Base-by-base conservation (phyloP, 2,329 filamentous ascomycete genomes). In the Dryadomyces quercus-mongolicae region DNA sequence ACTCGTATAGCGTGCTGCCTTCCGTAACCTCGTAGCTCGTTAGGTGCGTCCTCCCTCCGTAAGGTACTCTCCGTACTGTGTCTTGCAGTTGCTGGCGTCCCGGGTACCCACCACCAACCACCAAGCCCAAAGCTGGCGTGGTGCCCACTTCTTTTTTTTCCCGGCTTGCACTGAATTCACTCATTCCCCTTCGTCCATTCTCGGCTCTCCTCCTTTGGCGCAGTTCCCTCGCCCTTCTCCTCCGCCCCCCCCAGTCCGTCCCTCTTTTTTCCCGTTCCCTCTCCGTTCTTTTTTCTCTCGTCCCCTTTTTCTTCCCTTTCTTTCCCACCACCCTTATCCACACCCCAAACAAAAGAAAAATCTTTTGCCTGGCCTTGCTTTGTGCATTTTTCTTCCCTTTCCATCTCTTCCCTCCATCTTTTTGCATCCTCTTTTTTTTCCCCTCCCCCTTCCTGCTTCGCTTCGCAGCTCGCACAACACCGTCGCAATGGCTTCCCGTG, bases 401-500 rank as follows among this genome's bases (percentile, higher is more conserved):
- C 44, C 36, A 48, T 49, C 22, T 53, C 51, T 57, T 50, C 54
- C 51, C 54, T 54, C 54, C 56, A 51, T 56, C 50, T 56, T 61
- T 60, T 60, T 54, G 58, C 62, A 60, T 60, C 59, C 60, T 59
- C 48, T 54, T 55, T 57, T 57, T 58, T 57, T 56, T 58, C 15
- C 36, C 36, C 15, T 40, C 36, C 36, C 36, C 42, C 49, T 54
- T 57, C 71, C 70, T 71, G 69, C 68, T 66, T 68, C 69, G 68
- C 74, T 72, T 53, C 49, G 46, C 56, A 54, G 49, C 52, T 44
- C 25, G 55, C 56, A 58, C 76, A 77, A 74, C 40, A 49, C 76
- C 76, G 74, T 82, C 80, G 81, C 80, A 88, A 90, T 90, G 86
- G 83, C 85, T 72, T 79, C 82, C 73, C 85, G 86, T 76, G 79